A percentile compares a stretch with the other conserved stretches of the same genome.
Conservation (phyloP, 352 stramenopile genomes). For the Salisapilia sapeloensis region DNA sequence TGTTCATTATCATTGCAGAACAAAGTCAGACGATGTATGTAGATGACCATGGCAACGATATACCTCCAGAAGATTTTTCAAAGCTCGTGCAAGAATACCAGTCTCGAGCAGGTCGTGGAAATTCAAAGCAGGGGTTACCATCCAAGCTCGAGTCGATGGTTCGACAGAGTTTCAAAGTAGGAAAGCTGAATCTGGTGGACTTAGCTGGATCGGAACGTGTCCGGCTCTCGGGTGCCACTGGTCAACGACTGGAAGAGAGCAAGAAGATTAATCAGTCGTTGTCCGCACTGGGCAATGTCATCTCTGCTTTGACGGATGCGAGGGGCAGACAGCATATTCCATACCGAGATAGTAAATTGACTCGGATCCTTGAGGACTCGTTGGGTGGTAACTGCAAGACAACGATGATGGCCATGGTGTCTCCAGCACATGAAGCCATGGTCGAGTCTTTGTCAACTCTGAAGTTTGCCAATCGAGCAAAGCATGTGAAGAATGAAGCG, state of each 20-base stretch:
- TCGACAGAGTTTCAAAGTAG: constrained; percentile 88
- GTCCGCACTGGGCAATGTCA: constrained; percentile 83
- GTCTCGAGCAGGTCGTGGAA: constrained; percentile 17
- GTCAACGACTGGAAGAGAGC: constrained; percentile 79
- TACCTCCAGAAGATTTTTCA: constrained; percentile 76
- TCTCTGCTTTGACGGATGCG: constrained; percentile 78
- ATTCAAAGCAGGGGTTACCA: constrained; percentile 19
- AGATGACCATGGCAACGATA: constrained; percentile 58
- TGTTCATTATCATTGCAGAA: constrained; percentile 93
- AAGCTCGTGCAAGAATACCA: constrained; percentile 62
- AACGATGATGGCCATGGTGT: constrained; percentile 94
- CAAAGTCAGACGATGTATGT: constrained; percentile 85
- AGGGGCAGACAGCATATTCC: constrained; percentile 82
- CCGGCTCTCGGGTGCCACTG: constrained; percentile 70
- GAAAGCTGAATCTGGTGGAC: constrained; percentile 89
- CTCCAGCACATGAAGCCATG: constrained; percentile 75
- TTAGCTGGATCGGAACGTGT: constrained; percentile 85
- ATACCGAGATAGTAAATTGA: constrained; percentile 90
- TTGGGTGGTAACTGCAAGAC: constrained; percentile 90
- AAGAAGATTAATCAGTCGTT: constrained; percentile 90
- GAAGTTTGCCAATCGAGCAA: constrained; percentile 88
- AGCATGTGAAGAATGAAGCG: constrained; percentile 86
- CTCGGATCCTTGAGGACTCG: constrained; percentile 79
- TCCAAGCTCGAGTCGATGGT: constrained; percentile 80
- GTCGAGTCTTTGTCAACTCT: constrained; percentile 87